phyloP scores from a whole-genome alignment of 495 filamentous ascomycete genomes.

The Neurospora sp. region DNA sequence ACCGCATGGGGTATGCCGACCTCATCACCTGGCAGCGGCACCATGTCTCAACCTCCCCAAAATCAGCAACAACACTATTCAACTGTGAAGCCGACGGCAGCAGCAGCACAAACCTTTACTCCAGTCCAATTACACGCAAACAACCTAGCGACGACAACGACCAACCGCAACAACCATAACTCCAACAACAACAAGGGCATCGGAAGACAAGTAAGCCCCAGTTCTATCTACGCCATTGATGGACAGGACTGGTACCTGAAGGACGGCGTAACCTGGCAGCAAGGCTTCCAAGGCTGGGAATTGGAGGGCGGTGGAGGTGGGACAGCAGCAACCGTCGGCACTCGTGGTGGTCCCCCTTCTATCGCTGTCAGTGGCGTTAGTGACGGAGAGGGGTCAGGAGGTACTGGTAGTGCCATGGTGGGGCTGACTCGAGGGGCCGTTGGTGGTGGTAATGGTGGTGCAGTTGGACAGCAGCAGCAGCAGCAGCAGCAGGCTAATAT shows the following conservation, averaged over 20 bases:
- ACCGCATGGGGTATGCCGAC: constrained; percentile 18
- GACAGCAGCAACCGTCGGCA: background rate
- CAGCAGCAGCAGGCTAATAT: background rate
- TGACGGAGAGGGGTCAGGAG: background rate
- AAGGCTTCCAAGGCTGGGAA: constrained; percentile 35
- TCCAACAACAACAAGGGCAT: constrained; percentile 1
- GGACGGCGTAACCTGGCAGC: constrained; percentile 39
- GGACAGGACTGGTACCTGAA: constrained; percentile 43
- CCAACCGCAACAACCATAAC: background rate
- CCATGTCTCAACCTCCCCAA: background rate
- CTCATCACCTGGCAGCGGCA: constrained; percentile 1
- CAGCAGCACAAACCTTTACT: background rate
- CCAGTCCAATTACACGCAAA: background rate
- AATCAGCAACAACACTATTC: background rate
- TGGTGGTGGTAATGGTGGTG: background rate
- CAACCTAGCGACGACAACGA: constrained; percentile 3
- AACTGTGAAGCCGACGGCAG: background rate
- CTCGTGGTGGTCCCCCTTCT: background rate
- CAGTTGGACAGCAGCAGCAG: background rate
- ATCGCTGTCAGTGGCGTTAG: background rate
- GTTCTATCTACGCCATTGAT: constrained; percentile 28
- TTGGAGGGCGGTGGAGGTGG: constrained; percentile 6
- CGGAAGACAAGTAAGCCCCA: constrained; percentile 11
- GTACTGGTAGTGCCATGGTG: background rate
- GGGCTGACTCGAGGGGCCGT: background rate